Base-by-base conservation (phyloP, 306 rosid genomes). In the Vicia sativa region DNA sequence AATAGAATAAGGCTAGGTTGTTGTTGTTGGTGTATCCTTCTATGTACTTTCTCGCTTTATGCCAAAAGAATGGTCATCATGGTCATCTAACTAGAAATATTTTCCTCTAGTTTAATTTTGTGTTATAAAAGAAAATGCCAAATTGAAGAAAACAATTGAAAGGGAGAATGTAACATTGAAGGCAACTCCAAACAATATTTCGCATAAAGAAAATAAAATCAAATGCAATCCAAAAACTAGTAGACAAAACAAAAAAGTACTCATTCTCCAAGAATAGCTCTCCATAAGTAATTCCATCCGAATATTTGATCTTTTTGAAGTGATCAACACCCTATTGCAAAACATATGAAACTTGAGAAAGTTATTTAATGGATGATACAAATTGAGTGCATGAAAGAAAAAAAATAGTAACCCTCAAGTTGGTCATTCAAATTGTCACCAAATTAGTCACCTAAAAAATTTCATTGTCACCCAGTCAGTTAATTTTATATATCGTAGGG, bases 251-350 rank as follows among this genome's bases (percentile, higher is more conserved):
- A 50, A 68, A 65, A 46, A 72, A 46, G 72, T 85, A 90, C 98
- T 93, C 98, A 48, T 88, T 93, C 86, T 93, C 98, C 83, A 86
- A 80, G 87, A 93, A 93, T 71, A 93, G 78, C 80, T 93, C 98
- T 67, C 98, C 96, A 49, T 93, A 93, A 34, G 96, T 90, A 61
- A 93, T 90, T 82, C 89, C 91, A 62, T 90, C 89, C 55, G 98
- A 91, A 77, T 93, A 93, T 77, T 86, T 91, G 67, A 93, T 93
- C 80, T 87, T 90, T 71, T 90, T 93, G 78, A 93, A 93, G 81
- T 93, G 98, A 84, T 93, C 95, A 70, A 90, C 98, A 67, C 96
- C 98, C 98, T 90, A 86, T 79, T 71, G 78, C 64, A 64, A 58
- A n/a, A n/a, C n/a, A n/a, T n/a, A n/a, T 46, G 55, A 58, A 70